phyloP scores from a whole-genome alignment of 495 filamentous ascomycete genomes.

The Pseudevernia furfuracea region DNA sequence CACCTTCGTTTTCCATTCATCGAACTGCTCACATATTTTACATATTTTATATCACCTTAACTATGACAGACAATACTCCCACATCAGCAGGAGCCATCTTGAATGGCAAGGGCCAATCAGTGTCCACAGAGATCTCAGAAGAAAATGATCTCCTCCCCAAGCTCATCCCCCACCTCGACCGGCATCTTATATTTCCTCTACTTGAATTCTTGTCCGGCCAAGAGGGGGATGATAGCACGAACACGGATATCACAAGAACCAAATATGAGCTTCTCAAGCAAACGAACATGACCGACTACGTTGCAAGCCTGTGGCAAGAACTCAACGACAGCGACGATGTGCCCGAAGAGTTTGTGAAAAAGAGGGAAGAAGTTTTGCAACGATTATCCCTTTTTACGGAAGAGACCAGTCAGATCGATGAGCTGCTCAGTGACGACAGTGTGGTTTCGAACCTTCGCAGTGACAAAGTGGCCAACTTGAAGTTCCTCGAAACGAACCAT shows the following conservation, averaged over 20 bases:
- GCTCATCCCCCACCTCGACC: constrained; percentile 85
- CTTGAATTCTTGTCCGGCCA: constrained; percentile 66
- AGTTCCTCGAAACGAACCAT: constrained; percentile 89
- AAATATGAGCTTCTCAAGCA: constrained; percentile 89
- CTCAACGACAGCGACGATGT: constrained; percentile 70
- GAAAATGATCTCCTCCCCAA: constrained; percentile 81
- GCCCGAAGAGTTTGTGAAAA: constrained; percentile 77
- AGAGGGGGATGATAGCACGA: constrained; percentile 54
- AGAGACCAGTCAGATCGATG: constrained; percentile 75
- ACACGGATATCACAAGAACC: constrained; percentile 67
- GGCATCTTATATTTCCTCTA: constrained; percentile 89
- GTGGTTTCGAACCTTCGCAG: constrained; percentile 81
- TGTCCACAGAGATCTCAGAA: constrained; percentile 49
- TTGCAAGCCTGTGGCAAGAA: constrained; percentile 78
- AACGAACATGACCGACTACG: constrained; percentile 97
- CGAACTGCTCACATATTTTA: background rate
- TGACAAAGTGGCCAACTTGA: constrained; percentile 96
- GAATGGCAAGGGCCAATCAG: constrained; percentile 45
- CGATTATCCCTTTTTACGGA: constrained; percentile 72
- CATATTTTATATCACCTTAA: constrained; percentile 27
- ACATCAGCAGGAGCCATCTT: constrained; percentile 47
- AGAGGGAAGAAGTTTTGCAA: constrained; percentile 79
- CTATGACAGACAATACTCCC: constrained; percentile 61
- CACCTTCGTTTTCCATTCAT: background rate
- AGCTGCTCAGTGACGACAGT: constrained; percentile 74